Percentiles rank a stretch among this genome's conserved stretches.
Conservation (phyloP, 1,284 basidiomycete genomes). For the Ustilago hordei region DNA sequence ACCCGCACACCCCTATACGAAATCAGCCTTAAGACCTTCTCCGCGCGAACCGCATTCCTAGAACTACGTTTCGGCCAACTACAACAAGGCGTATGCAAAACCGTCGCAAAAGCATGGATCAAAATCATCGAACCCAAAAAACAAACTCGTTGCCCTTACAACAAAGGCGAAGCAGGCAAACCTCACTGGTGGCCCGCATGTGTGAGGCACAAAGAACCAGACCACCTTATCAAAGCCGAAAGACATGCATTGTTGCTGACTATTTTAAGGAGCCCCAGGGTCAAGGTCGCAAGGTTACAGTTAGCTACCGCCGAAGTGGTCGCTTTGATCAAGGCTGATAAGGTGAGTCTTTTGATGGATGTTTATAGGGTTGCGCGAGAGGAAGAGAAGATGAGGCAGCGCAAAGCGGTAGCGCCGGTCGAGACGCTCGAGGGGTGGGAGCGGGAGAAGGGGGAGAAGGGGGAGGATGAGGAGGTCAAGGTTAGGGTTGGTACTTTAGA, state of each 20-base stretch:
- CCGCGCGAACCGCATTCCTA: slow-evolving; percentile 62
- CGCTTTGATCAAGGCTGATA: slow-evolving; percentile 71
- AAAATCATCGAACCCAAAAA: slow-evolving; percentile 74
- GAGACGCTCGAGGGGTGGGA: slow-evolving; percentile 15
- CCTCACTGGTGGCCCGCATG: slow-evolving; percentile 74
- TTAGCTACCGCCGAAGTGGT: slow-evolving; percentile 72
- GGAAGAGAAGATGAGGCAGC: slow-evolving; percentile 57
- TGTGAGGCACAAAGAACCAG: slow-evolving; percentile 73
- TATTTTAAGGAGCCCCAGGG: slow-evolving; percentile 71
- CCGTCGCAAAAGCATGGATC: slow-evolving; percentile 72
- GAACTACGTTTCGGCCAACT: slow-evolving; percentile 70
- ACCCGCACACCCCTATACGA: slow-evolving; percentile 10
- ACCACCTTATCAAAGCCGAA: slow-evolving; percentile 72
- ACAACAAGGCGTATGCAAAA: slow-evolving; percentile 73
- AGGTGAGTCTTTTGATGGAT: slow-evolving; percentile 71
- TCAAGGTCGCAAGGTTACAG: slow-evolving; percentile 71
- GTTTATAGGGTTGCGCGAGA: slow-evolving; percentile 73
- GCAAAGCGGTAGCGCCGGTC: slow-evolving; percentile 17
- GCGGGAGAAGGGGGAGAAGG: slow-evolving; percentile 27
- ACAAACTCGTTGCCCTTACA: slow-evolving; percentile 73
- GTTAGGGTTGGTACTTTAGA: slow-evolving; percentile 59
- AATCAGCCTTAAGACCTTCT: slow-evolving; percentile 36
- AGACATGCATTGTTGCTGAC: slow-evolving; percentile 71
- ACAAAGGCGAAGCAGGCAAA: slow-evolving; percentile 72
- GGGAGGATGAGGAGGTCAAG: slow-evolving; percentile 53